Conservation (phyloP, 345 rosid genomes). For the Eucalyptus polyanthemos region DNA sequence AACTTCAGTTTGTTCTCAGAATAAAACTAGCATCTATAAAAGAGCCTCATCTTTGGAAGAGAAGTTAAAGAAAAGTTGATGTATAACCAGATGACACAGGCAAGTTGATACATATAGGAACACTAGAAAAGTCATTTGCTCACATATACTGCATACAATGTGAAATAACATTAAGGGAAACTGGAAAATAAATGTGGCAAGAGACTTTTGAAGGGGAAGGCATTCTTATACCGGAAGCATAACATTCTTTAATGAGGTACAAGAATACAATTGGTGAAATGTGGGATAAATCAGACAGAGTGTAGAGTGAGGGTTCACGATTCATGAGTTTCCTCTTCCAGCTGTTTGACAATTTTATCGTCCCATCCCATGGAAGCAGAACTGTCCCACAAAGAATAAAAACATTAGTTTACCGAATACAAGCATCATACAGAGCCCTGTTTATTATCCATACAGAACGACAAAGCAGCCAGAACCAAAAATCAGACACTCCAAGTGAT, state of each 20-base stretch:
- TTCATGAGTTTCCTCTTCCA: neutral
- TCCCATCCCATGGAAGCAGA: slow-evolving; percentile 22
- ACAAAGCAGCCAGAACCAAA: neutral
- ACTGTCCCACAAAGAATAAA: neutral
- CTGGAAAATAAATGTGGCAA: neutral
- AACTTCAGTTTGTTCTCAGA: neutral
- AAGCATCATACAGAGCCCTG: neutral
- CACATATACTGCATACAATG: neutral
- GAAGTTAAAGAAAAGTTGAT: neutral
- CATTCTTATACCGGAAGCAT: slow-evolving; percentile 37
- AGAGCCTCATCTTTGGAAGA: neutral
- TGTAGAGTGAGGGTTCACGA: neutral
- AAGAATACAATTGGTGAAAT: slow-evolving; percentile 66
- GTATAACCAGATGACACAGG: neutral
- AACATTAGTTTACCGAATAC: neutral
- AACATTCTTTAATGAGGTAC: slow-evolving; percentile 72
- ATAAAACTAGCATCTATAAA: neutral
- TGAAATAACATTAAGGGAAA: neutral
- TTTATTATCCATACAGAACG: neutral
- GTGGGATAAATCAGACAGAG: neutral
- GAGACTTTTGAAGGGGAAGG: neutral
- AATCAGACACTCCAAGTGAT: too few relatives aligned
- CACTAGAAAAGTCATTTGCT: neutral
- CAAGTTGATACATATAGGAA: neutral
- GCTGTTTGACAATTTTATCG: slow-evolving; percentile 8